Evolutionary conservation across 495 filamentous ascomycete species (phyloP).

Genomic region (Thermothielavioides terrestris): DNA sequence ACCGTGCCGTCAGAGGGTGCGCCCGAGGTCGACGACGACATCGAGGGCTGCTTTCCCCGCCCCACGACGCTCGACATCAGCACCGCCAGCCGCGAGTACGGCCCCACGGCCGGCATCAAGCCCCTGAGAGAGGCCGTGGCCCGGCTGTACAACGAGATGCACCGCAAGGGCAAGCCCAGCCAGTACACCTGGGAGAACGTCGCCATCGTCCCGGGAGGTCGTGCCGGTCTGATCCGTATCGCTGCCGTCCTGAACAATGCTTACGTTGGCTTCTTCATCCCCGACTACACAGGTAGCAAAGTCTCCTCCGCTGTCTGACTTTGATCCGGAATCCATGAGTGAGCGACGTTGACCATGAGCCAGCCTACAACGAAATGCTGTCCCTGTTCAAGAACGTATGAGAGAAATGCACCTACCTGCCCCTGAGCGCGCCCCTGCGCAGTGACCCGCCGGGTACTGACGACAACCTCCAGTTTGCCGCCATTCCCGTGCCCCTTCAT

Average conservation of each 20-base stretch:
- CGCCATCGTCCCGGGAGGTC: constrained; percentile 90
- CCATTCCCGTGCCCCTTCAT: constrained; percentile 77
- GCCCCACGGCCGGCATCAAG: constrained; percentile 89
- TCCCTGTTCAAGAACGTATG: constrained; percentile 76
- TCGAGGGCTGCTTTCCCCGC: constrained; percentile 81
- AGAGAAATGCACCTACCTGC: too few species aligned
- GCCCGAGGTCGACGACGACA: constrained; percentile 89
- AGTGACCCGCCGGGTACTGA: neutral
- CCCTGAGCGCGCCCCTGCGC: too few species aligned
- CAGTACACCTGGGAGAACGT: constrained; percentile 99
- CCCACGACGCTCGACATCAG: constrained; percentile 73
- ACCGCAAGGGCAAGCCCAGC: constrained; percentile 77
- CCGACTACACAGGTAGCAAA: constrained; percentile 49
- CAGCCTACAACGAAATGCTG: constrained; percentile 93
- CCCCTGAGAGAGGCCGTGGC: constrained; percentile 84
- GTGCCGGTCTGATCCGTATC: constrained; percentile 88
- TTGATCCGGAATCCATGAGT: too few species aligned
- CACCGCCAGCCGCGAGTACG: constrained; percentile 75
- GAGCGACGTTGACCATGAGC: constrained; percentile 10
- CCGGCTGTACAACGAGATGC: constrained; percentile 84
- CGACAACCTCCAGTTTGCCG: constrained; percentile 58
- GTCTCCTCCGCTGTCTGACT: too few species aligned
- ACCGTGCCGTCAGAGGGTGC: constrained; percentile 54
- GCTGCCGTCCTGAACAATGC: constrained; percentile 89
- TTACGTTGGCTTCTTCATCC: constrained; percentile 83